phyloP scores from a whole-genome alignment of 352 stramenopile species.

The Phytopythium kandeliae region DNA sequence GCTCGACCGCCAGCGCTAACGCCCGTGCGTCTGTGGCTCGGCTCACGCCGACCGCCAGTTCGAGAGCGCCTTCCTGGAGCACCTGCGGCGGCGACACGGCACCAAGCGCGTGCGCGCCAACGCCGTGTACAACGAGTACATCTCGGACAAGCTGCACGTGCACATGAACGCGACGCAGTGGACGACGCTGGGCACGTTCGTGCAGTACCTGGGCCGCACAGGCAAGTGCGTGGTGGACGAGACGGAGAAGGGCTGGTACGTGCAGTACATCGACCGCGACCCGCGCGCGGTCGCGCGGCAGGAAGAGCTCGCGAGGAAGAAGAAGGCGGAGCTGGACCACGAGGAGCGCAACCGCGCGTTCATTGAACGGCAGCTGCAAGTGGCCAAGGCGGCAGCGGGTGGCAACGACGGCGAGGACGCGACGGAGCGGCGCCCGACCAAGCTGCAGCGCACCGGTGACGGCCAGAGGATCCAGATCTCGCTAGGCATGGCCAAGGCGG shows the following conservation, averaged over 20 bases:
- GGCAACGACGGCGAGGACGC: constrained; percentile 21
- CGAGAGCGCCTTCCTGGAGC: constrained; percentile 94
- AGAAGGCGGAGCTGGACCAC: constrained; percentile 87
- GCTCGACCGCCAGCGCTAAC: not conserved
- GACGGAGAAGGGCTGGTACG: constrained; percentile 98
- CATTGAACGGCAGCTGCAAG: constrained; percentile 70
- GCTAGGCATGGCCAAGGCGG: constrained; percentile 16
- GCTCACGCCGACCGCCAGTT: constrained; percentile 76
- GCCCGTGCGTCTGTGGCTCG: not conserved
- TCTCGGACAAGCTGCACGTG: constrained; percentile 97
- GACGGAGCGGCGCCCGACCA: constrained; percentile 35
- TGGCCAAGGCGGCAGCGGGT: constrained; percentile 31
- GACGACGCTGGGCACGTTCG: constrained; percentile 95
- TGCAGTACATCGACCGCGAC: constrained; percentile 95
- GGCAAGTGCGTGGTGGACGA: constrained; percentile 97
- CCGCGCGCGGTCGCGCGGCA: constrained; percentile 86
- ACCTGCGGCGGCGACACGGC: constrained; percentile 90
- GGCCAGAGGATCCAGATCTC: constrained; percentile 39
- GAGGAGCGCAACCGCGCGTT: constrained; percentile 80
- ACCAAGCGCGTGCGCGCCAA: constrained; percentile 97
- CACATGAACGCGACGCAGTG: constrained; percentile 99
- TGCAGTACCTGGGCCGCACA: constrained; percentile 97
- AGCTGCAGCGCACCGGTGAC: constrained; percentile 47
- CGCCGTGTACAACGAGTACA: constrained; percentile 99
- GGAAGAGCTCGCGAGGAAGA: constrained; percentile 83